Percentiles rank a stretch among this genome's conserved stretches.
Conservation (phyloP, 1,139 yeast genomes). For the Lodderomyces metapsilosis region DNA sequence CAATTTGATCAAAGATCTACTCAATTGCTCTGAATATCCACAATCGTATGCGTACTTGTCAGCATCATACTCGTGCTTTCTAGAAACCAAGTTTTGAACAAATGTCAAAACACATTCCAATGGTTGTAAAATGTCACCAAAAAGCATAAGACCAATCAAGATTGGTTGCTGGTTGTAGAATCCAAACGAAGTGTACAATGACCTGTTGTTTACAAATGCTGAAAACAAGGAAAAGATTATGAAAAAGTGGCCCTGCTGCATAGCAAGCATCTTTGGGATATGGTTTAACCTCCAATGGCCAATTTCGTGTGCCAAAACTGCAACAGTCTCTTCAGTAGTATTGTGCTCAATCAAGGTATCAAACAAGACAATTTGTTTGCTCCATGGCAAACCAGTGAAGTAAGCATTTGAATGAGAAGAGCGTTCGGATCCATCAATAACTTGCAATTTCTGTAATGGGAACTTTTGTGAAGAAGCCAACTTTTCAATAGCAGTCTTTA, state of each 20-base stretch:
- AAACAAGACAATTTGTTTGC: conserved; percentile 87
- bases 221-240: conserved; percentile 70
- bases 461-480: conserved; percentile 74
- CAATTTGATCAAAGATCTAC: conserved; percentile 69
- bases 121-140: conserved; percentile 74
- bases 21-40: conserved; percentile 69
- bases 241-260: conserved; percentile 65
- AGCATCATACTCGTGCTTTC: conserved; percentile 91
- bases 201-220: conserved; percentile 72
- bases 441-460: conserved; percentile 83
- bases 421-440: conserved; percentile 93
- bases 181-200: conserved; percentile 78
- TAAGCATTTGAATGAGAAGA: conserved; percentile 96
- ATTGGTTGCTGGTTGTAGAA: conserved; percentile 65
- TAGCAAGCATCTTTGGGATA: conserved; percentile 65
- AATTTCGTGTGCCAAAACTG: conserved; percentile 94
- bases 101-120: conserved; percentile 69
- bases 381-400: conserved; percentile 94
- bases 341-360: conserved; percentile 87
- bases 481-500: conserved; percentile 75
- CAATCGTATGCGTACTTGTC: conserved; percentile 77
- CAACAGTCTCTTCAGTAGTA: conserved; percentile 77
- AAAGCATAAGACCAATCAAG: conserved; percentile 75
- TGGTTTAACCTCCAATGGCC: conserved; percentile 97
- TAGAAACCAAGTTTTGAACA: conserved; percentile 63